Evolutionary conservation across 179 eudicot species (phyloP).

Genomic region (Heliamphora ciliata): DNA sequence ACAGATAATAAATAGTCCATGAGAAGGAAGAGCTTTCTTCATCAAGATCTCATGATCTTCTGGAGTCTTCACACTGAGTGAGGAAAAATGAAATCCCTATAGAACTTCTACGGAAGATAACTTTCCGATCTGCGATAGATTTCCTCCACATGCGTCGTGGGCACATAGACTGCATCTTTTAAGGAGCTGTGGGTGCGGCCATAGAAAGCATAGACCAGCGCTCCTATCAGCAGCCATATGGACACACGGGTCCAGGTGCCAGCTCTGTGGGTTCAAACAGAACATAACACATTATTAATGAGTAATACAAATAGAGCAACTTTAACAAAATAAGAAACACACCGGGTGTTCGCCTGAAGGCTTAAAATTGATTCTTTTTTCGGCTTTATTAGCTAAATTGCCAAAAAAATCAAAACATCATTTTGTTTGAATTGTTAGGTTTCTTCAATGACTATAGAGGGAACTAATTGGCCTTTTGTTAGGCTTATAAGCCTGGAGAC

Average conservation of each 20-base stretch:
- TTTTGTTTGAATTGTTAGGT: too few species aligned
- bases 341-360: neutral
- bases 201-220: constrained; percentile 54
- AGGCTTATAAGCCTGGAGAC: too few species aligned
- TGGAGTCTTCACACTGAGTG: neutral
- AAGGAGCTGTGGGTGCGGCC: constrained; percentile 76
- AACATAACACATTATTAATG: neutral
- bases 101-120: constrained; percentile 11
- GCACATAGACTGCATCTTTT: constrained; percentile 67
- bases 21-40: neutral
- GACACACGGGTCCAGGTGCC: constrained; percentile 91
- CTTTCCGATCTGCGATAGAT: constrained; percentile 42
- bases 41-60: neutral
- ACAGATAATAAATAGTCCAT: neutral
- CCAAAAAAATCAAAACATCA: too few species aligned
- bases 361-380: too few species aligned
- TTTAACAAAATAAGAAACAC: neutral
- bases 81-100: neutral
- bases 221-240: constrained; percentile 65
- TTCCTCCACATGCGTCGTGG: constrained; percentile 63
- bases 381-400: too few species aligned
- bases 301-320: neutral
- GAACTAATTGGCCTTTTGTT: too few species aligned
- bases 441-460: too few species aligned
- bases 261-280: constrained; percentile 30